These are phyloP conservation scores for Penicillium angulare DNA, from an alignment of 495 filamentous ascomycete species.

Conservation along the genomic window DNA sequence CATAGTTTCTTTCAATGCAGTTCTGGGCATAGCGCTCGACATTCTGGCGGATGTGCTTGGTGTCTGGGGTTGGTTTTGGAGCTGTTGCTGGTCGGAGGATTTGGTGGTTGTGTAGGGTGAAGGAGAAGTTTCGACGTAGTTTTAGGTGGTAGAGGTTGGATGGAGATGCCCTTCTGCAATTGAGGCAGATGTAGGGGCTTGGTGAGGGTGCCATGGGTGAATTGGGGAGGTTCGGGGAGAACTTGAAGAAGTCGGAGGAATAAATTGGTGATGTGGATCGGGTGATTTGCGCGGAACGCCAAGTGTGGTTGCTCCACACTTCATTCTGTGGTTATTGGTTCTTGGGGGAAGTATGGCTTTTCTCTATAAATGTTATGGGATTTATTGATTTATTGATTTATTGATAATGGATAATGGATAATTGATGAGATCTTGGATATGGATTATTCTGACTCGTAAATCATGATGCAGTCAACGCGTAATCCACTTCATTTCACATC, in stretches of 20 bases:
- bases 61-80: conserved; percentile 74
- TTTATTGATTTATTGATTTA: no score
- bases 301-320: no score
- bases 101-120: conserved; percentile 23
- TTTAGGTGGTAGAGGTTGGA: conserved; percentile 6
- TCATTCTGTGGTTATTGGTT: no score
- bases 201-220: conserved; percentile 26
- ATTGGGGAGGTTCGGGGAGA: conserved; percentile 6
- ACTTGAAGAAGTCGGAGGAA: conserved; percentile 6
- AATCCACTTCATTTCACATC: no score
- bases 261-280: no score
- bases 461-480: no score
- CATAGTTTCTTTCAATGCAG: conserved; percentile 82
- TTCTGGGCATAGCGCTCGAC: conserved; percentile 75
- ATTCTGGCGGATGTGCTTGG: conserved; percentile 87
- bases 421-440: no score
- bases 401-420: no score
- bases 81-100: conserved; percentile 64
- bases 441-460: no score
- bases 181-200: conserved; percentile 37
- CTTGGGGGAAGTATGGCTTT: no score
- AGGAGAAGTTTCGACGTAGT: conserved; percentile 32
- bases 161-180: conserved; percentile 29
- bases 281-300: no score
- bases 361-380: no score